Percentiles rank a stretch among this genome's conserved stretches.
These are phyloP conservation scores for Pseudomicrostroma phylloplanum DNA, from an alignment of 1,284 basidiomycete genomes.

Conservation along the genomic window DNA sequence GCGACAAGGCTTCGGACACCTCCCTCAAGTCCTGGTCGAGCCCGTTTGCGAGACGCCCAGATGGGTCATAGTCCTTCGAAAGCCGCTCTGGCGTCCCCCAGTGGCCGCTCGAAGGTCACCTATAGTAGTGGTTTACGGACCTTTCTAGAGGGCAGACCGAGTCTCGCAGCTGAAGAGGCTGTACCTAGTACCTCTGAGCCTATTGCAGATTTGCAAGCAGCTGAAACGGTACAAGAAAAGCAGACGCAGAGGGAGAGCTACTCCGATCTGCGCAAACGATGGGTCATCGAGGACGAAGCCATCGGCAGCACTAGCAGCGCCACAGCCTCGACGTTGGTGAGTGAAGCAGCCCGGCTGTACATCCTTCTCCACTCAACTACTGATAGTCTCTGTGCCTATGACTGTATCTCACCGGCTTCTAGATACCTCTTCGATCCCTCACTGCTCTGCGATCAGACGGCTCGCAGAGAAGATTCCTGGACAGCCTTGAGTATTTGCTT, in stretches of 20 bases:
- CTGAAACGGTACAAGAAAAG: neutral
- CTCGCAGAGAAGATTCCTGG: neutral
- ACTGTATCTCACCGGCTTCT: neutral
- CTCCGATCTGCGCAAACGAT: neutral
- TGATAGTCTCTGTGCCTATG: no score
- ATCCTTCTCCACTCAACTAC: no score
- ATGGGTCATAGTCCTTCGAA: neutral
- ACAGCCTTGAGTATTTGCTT: neutral
- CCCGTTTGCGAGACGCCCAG: neutral
- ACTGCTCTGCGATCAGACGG: neutral
- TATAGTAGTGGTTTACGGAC: neutral
- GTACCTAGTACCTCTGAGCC: neutral
- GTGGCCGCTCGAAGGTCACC: neutral
- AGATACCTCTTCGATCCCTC: neutral
- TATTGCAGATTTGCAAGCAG: neutral
- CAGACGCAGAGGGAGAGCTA: constrained; percentile 1
- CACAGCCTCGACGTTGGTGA: neutral
- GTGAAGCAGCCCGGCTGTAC: no score
- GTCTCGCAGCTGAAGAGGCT: neutral
- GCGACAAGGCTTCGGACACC: no score
- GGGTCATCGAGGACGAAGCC: constrained; percentile 2
- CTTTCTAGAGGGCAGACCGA: neutral
- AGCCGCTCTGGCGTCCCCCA: no score
- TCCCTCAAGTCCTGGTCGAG: no score
- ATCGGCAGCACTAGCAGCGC: neutral